Conservation (phyloP, 345 rosid species). For the Hypericum androsaemum region DNA sequence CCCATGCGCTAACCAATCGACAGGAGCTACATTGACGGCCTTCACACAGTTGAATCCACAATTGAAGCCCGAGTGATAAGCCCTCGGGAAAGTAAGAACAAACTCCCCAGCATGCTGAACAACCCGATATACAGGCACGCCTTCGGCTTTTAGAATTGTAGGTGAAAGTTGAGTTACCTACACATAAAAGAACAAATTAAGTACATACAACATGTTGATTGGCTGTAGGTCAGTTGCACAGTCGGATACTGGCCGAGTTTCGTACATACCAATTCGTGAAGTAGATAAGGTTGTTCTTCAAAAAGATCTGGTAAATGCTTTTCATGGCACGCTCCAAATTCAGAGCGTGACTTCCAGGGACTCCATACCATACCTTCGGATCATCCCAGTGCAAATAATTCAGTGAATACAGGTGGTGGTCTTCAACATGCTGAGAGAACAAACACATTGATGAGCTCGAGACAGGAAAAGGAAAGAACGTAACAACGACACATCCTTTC, state of each 20-base stretch:
- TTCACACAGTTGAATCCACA: constrained; percentile 99
- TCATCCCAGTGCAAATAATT: constrained; percentile 89
- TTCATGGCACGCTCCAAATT: constrained; percentile 66
- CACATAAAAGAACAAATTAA: constrained; percentile 9
- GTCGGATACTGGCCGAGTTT: constrained; percentile 8
- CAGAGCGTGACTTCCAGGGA: constrained; percentile 77
- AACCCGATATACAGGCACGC: constrained; percentile 73
- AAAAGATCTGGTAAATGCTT: constrained; percentile 85
- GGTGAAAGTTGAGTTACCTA: constrained; percentile 98
- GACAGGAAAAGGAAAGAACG: constrained; percentile 1
- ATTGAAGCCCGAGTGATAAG: constrained; percentile 93
- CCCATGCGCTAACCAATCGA: constrained; percentile 92
- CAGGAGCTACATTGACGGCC: constrained; percentile 98
- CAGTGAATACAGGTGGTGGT: constrained; percentile 87
- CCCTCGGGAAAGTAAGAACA: constrained; percentile 88
- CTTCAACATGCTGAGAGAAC: constrained; percentile 85
- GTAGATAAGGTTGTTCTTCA: constrained; percentile 82
- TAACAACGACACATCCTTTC: too few species aligned
- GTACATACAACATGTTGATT: not conserved
- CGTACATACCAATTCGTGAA: constrained; percentile 67
- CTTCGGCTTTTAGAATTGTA: constrained; percentile 72
- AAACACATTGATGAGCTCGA: constrained; percentile 6
- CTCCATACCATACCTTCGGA: constrained; percentile 92
- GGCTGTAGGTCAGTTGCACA: not conserved
- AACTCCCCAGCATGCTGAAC: constrained; percentile 85